Conservation (phyloP, 139 green algal species). For the Microglena sp. region DNA sequence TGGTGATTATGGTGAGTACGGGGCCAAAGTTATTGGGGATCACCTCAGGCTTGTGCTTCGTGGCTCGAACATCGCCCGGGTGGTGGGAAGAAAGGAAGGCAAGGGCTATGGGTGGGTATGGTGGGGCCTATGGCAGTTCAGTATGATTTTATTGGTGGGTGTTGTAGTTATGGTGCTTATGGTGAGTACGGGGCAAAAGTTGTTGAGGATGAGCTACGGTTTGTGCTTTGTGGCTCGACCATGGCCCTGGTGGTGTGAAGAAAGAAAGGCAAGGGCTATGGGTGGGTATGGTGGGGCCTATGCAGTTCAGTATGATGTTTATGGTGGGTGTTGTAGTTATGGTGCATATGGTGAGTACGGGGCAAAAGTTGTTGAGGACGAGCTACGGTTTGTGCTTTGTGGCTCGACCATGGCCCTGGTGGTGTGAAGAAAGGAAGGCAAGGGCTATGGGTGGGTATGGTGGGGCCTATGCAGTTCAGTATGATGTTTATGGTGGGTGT, state of each 20-base stretch:
- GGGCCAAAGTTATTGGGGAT: constrained; percentile 92
- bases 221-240: constrained; percentile 61
- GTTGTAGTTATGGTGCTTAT: too few relatives aligned
- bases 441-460: too few relatives aligned
- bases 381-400: constrained; percentile 77
- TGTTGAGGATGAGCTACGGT: constrained; percentile 88
- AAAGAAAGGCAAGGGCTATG: background rate
- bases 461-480: background rate
- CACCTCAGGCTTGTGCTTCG: constrained; percentile 76
- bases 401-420: constrained; percentile 59
- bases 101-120: too few relatives aligned
- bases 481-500: too few relatives aligned
- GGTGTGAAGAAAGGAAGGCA: background rate
- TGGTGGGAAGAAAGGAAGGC: background rate
- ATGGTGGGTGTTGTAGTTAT: background rate
- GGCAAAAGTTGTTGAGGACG: constrained; percentile 88
- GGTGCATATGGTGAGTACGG: constrained; percentile 10
- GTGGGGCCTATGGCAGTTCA: background rate
- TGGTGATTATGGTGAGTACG: too few relatives aligned
- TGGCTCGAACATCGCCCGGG: constrained; percentile 70
- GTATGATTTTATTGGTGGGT: too few relatives aligned
- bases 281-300: too few relatives aligned
- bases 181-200: constrained; percentile 88
- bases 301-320: background rate
- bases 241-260: constrained; percentile 42